A percentile compares a stretch with the other conserved stretches of the same genome.
phyloP scores from a whole-genome alignment of 495 filamentous ascomycete species.

The Podospora pseudopauciseta region DNA sequence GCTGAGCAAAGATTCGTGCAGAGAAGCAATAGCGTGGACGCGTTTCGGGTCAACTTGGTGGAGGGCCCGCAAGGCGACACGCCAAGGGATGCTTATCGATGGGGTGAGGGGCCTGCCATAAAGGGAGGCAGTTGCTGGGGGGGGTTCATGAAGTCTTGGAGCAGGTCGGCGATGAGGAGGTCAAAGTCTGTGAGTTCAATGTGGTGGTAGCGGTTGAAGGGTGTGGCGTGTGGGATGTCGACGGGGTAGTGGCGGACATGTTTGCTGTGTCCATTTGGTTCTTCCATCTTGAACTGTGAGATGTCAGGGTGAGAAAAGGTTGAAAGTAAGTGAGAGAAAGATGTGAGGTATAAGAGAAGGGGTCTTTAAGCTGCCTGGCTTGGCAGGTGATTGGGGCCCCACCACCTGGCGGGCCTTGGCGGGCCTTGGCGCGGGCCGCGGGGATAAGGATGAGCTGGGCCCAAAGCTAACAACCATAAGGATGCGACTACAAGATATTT shows the following conservation, averaged over 20 bases:
- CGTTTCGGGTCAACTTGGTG: neutral
- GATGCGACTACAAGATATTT: no score
- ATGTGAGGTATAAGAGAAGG: no score
- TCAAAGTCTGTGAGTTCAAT: constrained; percentile 31
- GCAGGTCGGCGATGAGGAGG: constrained; percentile 36
- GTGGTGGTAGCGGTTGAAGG: constrained; percentile 34
- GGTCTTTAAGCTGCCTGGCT: neutral
- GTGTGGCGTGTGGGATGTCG: constrained; percentile 29
- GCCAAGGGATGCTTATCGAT: neutral
- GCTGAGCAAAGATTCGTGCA: neutral
- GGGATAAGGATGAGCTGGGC: no score
- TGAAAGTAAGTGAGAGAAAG: neutral
- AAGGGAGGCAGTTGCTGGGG: constrained; percentile 13
- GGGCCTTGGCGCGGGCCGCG: no score
- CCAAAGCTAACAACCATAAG: no score
- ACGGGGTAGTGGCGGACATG: constrained; percentile 33
- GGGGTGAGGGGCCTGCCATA: constrained; percentile 11
- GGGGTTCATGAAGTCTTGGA: constrained; percentile 34
- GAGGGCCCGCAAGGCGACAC: neutral
- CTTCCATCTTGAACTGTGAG: neutral
- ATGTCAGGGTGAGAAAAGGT: neutral
- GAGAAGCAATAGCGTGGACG: neutral
- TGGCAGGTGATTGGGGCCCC: neutral
- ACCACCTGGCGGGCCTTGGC: no score
- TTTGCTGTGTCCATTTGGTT: neutral